Conservation (phyloP, 805 yeast genomes). For the Metschnikowia cubensis region DNA sequence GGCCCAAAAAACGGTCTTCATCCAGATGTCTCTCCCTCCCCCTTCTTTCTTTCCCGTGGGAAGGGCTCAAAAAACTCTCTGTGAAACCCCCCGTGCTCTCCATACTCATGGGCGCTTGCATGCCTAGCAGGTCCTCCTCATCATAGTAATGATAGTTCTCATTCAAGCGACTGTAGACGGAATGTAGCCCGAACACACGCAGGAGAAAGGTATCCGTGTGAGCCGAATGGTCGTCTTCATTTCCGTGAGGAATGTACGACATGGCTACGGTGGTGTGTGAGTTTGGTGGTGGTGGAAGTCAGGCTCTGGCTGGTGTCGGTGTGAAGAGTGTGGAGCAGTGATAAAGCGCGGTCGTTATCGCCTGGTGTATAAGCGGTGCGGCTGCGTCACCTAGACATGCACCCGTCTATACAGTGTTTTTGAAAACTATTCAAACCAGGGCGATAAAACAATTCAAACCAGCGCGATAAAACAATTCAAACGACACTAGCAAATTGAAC, state of each 20-base stretch:
- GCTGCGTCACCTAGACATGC: neutral
- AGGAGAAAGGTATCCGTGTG: slow-evolving; percentile 55
- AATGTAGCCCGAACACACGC: slow-evolving; percentile 55
- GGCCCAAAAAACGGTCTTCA: neutral
- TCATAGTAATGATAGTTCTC: slow-evolving; percentile 40
- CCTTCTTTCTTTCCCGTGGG: too few relatives aligned
- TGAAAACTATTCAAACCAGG: too few relatives aligned
- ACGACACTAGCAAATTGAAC: too few relatives aligned
- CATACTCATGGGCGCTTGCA: neutral
- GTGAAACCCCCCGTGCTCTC: neutral
- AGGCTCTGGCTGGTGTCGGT: neutral
- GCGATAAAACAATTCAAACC: too few relatives aligned
- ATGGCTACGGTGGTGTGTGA: neutral
- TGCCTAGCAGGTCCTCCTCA: slow-evolving; percentile 22
- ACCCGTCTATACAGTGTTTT: too few relatives aligned
- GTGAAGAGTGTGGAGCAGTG: neutral
- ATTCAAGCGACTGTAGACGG: slow-evolving; percentile 38
- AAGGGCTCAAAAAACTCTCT: neutral
- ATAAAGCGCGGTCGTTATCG: slow-evolving; percentile 4
- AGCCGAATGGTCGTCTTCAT: slow-evolving; percentile 2
- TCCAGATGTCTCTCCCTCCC: neutral
- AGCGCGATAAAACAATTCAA: too few relatives aligned
- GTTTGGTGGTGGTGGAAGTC: neutral
- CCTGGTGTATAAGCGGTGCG: slow-evolving; percentile 4
- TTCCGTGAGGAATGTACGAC: neutral